Evolutionary conservation across 805 yeast genomes (phyloP).

Genomic region (Zygotorulaspora sp.): DNA sequence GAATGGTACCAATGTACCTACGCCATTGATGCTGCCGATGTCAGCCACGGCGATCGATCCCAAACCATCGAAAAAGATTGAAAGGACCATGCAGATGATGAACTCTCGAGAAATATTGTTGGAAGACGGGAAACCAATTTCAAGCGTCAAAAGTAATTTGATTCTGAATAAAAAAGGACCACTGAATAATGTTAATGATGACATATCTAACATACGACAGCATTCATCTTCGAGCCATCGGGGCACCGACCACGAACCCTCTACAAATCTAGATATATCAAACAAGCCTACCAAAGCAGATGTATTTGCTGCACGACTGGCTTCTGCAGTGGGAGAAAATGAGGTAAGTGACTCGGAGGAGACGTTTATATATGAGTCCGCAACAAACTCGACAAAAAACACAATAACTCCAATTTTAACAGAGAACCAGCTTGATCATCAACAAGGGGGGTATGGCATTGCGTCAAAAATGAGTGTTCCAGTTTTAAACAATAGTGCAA

Average conservation of each 20-base stretch:
- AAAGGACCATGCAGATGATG: slow-evolving; percentile 22
- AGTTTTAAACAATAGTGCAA: slow-evolving; percentile 25
- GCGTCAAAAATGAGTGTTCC: slow-evolving; percentile 35
- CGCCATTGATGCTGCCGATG: slow-evolving; percentile 11
- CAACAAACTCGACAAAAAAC: slow-evolving; percentile 33
- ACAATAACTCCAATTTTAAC: slow-evolving; percentile 23
- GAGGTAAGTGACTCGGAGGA: slow-evolving; percentile 88
- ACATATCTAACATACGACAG: slow-evolving; percentile 5
- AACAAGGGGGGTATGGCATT: slow-evolving; percentile 24
- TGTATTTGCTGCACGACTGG: slow-evolving; percentile 89
- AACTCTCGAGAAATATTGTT: slow-evolving; percentile 28
- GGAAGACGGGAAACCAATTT: slow-evolving; percentile 14
- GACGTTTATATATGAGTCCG: slow-evolving; percentile 84
- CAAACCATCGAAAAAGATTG: slow-evolving; percentile 18
- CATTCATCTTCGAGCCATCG: slow-evolving; percentile 9
- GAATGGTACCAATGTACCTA: slow-evolving; percentile 7
- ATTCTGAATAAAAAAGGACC: slow-evolving; percentile 6
- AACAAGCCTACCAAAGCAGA: slow-evolving; percentile 66
- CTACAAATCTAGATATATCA: slow-evolving; percentile 11
- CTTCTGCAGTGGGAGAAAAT: slow-evolving; percentile 88
- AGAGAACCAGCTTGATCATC: slow-evolving; percentile 10
- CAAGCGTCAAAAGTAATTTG: slow-evolving; percentile 10
- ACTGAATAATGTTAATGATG: slow-evolving; percentile 3
- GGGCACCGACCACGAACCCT: slow-evolving; percentile 4
- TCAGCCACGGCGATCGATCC: slow-evolving; percentile 7